Percentiles rank a stretch among this genome's conserved stretches.
Conservation (phyloP, 768 basidiomycete genomes). For the Zangia roseola region DNA sequence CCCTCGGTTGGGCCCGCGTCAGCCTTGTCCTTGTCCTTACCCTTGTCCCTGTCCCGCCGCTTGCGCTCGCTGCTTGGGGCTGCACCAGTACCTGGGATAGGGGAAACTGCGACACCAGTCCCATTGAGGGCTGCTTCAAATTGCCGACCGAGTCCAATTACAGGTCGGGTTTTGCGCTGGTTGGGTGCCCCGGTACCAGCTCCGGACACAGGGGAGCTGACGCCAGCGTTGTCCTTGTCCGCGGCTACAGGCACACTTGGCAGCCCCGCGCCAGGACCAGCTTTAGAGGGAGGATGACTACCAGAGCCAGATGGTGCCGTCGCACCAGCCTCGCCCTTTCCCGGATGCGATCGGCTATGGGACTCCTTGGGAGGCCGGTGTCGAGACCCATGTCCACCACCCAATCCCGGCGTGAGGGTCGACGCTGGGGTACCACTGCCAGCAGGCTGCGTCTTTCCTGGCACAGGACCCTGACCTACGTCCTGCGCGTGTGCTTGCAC, state of each 20-base stretch:
- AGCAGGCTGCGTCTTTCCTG: slow-evolving; percentile 4
- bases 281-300: not conserved
- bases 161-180: slow-evolving; percentile 49
- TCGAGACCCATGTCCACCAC: slow-evolving; percentile 4
- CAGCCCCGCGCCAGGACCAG: not conserved
- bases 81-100: slow-evolving; percentile 6
- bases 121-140: slow-evolving; percentile 73
- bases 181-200: not conserved
- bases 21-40: not conserved
- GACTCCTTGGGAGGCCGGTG: slow-evolving; percentile 19
- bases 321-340: slow-evolving; percentile 7
- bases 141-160: slow-evolving; percentile 63
- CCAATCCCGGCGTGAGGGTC: slow-evolving; percentile 4
- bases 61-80: slow-evolving; percentile 30
- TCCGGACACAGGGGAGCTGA: too few relatives aligned
- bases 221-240: not conserved
- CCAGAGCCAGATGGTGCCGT: not conserved
- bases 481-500: slow-evolving; percentile 5
- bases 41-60: slow-evolving; percentile 31
- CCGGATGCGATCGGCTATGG: slow-evolving; percentile 13
- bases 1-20: not conserved
- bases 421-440: slow-evolving; percentile 10
- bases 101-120: slow-evolving; percentile 46
- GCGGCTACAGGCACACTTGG: too few relatives aligned
- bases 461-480: not conserved